Conservation (phyloP, 2,329 filamentous ascomycete species). For the Pseudocercospora musae region DNA sequence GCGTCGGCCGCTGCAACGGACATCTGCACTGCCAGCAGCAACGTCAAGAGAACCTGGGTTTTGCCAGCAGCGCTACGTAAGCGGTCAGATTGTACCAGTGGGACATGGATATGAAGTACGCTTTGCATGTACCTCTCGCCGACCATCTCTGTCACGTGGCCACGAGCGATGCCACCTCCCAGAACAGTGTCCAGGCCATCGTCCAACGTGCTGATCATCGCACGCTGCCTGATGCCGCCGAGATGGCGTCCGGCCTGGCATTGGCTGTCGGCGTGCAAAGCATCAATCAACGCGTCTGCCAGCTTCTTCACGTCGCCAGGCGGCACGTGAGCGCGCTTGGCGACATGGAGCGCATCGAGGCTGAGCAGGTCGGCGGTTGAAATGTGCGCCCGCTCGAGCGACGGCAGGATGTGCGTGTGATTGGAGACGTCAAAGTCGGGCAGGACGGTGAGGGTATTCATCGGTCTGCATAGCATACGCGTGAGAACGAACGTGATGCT, state of each 20-base stretch:
- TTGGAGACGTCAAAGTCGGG: slow-evolving; percentile 71
- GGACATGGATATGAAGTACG: slow-evolving; percentile 10
- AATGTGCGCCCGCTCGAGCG: slow-evolving; percentile 73
- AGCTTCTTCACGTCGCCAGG: slow-evolving; percentile 76
- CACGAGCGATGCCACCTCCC: slow-evolving; percentile 74
- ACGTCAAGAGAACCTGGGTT: slow-evolving; percentile 83
- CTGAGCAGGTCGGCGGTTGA: slow-evolving; percentile 82
- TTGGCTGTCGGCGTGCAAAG: slow-evolving; percentile 49
- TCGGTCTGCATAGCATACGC: slow-evolving; percentile 41
- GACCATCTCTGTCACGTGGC: slow-evolving; percentile 82
- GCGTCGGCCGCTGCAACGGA: slow-evolving; percentile 53
- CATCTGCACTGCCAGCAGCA: slow-evolving; percentile 82
- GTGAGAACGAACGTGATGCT: background rate
- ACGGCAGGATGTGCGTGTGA: slow-evolving; percentile 72
- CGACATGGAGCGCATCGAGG: slow-evolving; percentile 76
- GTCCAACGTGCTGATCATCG: slow-evolving; percentile 77
- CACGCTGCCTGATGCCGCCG: slow-evolving; percentile 43
- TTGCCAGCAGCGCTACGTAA: slow-evolving; percentile 74
- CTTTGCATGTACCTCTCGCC: slow-evolving; percentile 68
- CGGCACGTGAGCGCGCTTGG: slow-evolving; percentile 79
- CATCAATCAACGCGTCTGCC: slow-evolving; percentile 65
- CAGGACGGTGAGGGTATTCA: slow-evolving; percentile 83
- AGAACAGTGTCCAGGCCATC: slow-evolving; percentile 66
- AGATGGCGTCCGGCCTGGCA: slow-evolving; percentile 1
- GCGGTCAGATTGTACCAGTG: slow-evolving; percentile 5